These are phyloP conservation scores for Phyllosticta citriasiana DNA, from an alignment of 2,329 filamentous ascomycete species.

Conservation along the genomic window DNA sequence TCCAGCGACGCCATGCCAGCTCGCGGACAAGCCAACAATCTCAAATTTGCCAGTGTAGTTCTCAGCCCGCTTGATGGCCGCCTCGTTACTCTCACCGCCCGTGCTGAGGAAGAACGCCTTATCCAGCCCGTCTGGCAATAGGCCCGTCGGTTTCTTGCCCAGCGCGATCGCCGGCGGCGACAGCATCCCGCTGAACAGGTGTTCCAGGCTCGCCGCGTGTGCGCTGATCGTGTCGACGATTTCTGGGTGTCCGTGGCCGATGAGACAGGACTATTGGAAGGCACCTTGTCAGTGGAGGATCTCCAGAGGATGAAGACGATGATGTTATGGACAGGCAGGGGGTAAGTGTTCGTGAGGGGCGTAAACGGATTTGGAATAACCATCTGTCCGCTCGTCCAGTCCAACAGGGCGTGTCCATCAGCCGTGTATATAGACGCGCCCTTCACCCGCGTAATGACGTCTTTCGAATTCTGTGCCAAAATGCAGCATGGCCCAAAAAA, in stretches of 20 bases:
- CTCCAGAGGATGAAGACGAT: too few relatives aligned
- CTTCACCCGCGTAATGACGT: slow-evolving; percentile 21
- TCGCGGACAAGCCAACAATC: slow-evolving; percentile 49
- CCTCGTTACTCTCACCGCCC: slow-evolving; percentile 38
- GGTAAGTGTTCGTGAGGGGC: background rate
- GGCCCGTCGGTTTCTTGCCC: slow-evolving; percentile 19
- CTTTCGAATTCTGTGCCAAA: slow-evolving; percentile 15
- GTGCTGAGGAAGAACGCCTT: slow-evolving; percentile 27
- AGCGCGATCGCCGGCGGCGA: slow-evolving; percentile 25
- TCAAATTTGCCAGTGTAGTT: slow-evolving; percentile 55
- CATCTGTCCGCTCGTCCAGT: slow-evolving; percentile 24
- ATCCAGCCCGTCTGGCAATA: slow-evolving; percentile 20
- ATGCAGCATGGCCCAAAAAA: slow-evolving; percentile 41
- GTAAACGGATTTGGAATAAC: background rate
- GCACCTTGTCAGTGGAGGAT: too few relatives aligned
- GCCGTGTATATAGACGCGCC: slow-evolving; percentile 22
- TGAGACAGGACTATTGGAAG: slow-evolving; percentile 12
- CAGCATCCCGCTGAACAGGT: slow-evolving; percentile 27
- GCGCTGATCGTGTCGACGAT: slow-evolving; percentile 21
- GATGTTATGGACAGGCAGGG: too few relatives aligned
- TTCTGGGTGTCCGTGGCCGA: slow-evolving; percentile 25
- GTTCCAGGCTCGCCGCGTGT: slow-evolving; percentile 21
- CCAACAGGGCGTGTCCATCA: slow-evolving; percentile 23
- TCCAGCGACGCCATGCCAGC: slow-evolving; percentile 53
- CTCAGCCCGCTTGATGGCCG: slow-evolving; percentile 56